phyloP scores from a whole-genome alignment of 2,329 filamentous ascomycete genomes.

The Emergomyces pasteurianus region DNA sequence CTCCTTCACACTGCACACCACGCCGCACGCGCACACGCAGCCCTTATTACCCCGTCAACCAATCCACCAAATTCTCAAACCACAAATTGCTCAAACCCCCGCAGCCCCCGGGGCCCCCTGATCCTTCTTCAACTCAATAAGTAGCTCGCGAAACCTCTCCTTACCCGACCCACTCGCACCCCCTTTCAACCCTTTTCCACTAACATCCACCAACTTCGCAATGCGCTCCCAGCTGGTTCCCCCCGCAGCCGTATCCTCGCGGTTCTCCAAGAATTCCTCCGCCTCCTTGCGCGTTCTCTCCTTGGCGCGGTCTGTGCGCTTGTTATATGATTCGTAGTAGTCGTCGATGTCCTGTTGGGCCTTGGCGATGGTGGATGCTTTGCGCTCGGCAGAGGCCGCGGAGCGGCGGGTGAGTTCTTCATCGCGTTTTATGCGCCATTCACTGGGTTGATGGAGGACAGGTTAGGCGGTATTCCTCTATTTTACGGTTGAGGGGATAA shows the following conservation, averaged over 20 bases:
- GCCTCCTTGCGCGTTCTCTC: constrained; percentile 82
- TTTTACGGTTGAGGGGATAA: not conserved
- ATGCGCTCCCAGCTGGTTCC: constrained; percentile 99
- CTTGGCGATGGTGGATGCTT: constrained; percentile 73
- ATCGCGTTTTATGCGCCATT: constrained; percentile 88
- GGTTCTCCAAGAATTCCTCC: constrained; percentile 76
- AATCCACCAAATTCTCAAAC: not conserved
- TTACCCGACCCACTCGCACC: constrained; percentile 86
- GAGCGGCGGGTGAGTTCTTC: constrained; percentile 71
- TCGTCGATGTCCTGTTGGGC: constrained; percentile 93
- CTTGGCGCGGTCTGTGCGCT: constrained; percentile 90
- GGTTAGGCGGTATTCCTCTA: constrained; percentile 1
- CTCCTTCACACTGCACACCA: not conserved
- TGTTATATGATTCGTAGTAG: constrained; percentile 99
- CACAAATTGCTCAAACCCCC: constrained; percentile 27
- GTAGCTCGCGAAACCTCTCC: constrained; percentile 85
- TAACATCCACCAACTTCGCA: constrained; percentile 92
- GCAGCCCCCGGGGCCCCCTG: constrained; percentile 61
- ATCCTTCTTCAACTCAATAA: constrained; percentile 82
- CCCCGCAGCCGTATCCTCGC: constrained; percentile 86
- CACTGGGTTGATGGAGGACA: constrained; percentile 26
- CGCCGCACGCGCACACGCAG: not conserved
- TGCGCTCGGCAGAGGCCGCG: constrained; percentile 70
- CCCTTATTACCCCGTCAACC: not conserved
- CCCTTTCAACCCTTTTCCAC: constrained; percentile 78